These are phyloP conservation scores for Cryptococcus maquisensis DNA, from an alignment of 1,284 basidiomycete species.

Conservation along the genomic window DNA sequence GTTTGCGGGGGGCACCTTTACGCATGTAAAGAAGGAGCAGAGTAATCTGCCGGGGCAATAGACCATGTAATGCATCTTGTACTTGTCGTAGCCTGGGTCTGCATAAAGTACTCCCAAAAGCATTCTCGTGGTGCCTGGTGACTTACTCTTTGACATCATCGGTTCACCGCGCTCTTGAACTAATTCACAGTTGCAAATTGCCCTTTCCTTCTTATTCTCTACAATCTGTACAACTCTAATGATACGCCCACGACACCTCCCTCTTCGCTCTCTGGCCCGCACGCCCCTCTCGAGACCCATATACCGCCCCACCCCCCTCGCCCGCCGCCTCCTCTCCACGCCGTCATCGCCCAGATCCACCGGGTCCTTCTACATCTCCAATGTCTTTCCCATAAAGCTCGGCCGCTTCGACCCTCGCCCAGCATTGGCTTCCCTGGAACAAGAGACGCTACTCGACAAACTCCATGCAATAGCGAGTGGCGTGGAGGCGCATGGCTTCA, in stretches of 20 bases:
- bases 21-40: constrained; percentile 46
- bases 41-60: constrained; percentile 41
- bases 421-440: constrained; percentile 28
- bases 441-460: constrained; percentile 44
- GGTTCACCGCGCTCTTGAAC: background rate
- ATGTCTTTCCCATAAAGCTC: constrained; percentile 46
- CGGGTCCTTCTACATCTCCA: constrained; percentile 43
- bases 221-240: background rate
- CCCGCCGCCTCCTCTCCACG: background rate
- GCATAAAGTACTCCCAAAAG: too few relatives aligned
- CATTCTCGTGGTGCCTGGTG: too few relatives aligned
- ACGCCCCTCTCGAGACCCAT: background rate
- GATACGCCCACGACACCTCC: background rate
- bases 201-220: background rate
- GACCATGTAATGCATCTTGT: too few relatives aligned
- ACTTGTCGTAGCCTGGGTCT: too few relatives aligned
- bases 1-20: constrained; percentile 81
- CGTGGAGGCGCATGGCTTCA: constrained; percentile 37
- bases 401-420: constrained; percentile 43
- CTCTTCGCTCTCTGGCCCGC: background rate
- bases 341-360: background rate
- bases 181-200: background rate
- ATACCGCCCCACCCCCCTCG: background rate
- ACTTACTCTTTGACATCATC: too few relatives aligned
- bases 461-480: constrained; percentile 37